Base-by-base conservation (phyloP, 495 filamentous ascomycete species). In the Xylaria flabelliformis region DNA sequence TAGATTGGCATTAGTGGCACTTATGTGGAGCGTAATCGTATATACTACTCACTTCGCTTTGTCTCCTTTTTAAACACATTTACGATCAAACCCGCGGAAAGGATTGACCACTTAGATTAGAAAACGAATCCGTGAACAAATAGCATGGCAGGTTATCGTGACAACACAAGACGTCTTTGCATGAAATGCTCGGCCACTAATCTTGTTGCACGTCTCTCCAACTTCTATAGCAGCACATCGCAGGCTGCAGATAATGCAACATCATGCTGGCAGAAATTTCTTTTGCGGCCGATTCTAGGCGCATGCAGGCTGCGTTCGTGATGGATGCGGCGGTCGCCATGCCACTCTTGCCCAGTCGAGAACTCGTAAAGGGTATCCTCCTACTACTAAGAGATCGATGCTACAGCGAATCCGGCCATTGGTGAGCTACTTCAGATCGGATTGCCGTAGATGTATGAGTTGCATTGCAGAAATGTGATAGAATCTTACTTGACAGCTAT, bases 151-250 rank as follows among this genome's bases (percentile, higher is more conserved):
- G 26, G 5, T 58, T 32, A 58, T 58, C 7, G 32, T 17, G 7
- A 58, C 26, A 58, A 29, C 53, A 15, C 1, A 21, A 36, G 58
- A 61, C 39, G 9, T 6, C 4, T 59, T 59, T n/a, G 26, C 56
- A 59, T 21, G 32, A 36, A n/a, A 5, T n/a, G 13, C 4, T 29
- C 32, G 24, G 5, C 63, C 63, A 65, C 41, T 65, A 32, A 50
- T 44, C 26, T 65, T 10, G 26, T 39, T 17, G 21, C 63, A 65
- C 63, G 63, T 65, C 63, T 32, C 61, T 65, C 62, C 41, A 64
- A 62, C 0, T 21, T 10, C 29, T 41, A 62, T 36, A 41, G 34
- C 34, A 39, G 29, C 32, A 26, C 36, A 19, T 44, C 42, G 7
- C 24, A 32, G 24, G 63, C 63, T 48, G 42, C 21, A 48, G 41